These are phyloP conservation scores for Tephrocybe sp. DNA, from an alignment of 768 basidiomycete species.

Conservation along the genomic window DNA sequence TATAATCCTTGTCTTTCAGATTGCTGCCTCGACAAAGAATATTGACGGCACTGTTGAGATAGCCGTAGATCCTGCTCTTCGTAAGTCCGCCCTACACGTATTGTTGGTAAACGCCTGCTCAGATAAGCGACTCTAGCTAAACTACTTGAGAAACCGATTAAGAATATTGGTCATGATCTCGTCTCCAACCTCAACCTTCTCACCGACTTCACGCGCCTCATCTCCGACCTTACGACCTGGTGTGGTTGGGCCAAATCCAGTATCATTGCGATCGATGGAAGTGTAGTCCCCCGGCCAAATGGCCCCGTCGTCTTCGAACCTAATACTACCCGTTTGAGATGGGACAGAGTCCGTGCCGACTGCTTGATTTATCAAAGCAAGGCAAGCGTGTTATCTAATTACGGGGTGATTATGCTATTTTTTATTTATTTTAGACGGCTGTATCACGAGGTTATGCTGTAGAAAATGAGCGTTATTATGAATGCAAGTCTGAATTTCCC, in stretches of 20 bases:
- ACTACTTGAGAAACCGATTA: conserved; percentile 30
- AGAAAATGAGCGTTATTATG: too few species aligned
- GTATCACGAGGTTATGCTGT: too few species aligned
- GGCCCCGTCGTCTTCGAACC: background rate
- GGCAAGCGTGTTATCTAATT: too few species aligned
- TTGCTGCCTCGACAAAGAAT: conserved; percentile 38
- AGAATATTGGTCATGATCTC: conserved; percentile 35
- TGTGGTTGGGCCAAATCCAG: conserved; percentile 26
- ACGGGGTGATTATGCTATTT: too few species aligned
- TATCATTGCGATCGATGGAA: conserved; percentile 8
- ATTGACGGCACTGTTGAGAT: conserved; percentile 28
- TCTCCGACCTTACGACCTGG: conserved; percentile 28
- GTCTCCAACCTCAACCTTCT: conserved; percentile 37
- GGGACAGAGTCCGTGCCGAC: conserved; percentile 13
- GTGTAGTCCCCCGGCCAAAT: conserved; percentile 7
- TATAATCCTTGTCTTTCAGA: conserved; percentile 20
- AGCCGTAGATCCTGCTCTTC: conserved; percentile 33
- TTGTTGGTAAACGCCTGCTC: too few species aligned
- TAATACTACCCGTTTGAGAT: conserved; percentile 7
- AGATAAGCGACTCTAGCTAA: conserved; percentile 19
- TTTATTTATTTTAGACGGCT: too few species aligned
- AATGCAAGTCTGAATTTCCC: too few species aligned
- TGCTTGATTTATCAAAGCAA: conserved; percentile 16
- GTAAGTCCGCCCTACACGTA: conserved; percentile 26
- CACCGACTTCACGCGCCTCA: conserved; percentile 27